These are phyloP conservation scores for Fraxinus velutina DNA, from an alignment of 305 asterid genomes.

Conservation along the genomic window DNA sequence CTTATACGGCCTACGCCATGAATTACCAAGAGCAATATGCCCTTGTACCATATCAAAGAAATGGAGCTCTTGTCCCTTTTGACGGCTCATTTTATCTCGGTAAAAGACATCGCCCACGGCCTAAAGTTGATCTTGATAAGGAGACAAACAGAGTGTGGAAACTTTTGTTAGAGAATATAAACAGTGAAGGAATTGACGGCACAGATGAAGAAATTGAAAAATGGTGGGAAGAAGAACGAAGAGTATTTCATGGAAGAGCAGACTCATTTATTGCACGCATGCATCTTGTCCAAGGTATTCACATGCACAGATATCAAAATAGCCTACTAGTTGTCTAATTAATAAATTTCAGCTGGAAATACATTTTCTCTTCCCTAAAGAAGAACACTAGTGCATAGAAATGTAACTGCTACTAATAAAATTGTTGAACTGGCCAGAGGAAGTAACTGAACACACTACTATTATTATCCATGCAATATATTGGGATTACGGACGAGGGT, in stretches of 20 bases:
- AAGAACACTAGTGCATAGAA: background rate
- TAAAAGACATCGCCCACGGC: constrained; percentile 54
- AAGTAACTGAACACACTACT: constrained; percentile 10
- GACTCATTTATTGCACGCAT: constrained; percentile 91
- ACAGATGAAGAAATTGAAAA: constrained; percentile 72
- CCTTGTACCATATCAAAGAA: constrained; percentile 63
- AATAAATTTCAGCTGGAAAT: background rate
- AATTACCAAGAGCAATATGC: constrained; percentile 43
- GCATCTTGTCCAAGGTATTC: constrained; percentile 96
- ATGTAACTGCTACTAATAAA: background rate
- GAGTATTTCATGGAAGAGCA: constrained; percentile 81
- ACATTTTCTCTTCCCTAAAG: background rate
- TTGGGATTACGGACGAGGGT: background rate
- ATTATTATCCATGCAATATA: background rate
- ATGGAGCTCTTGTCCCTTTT: constrained; percentile 61
- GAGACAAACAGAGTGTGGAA: constrained; percentile 94
- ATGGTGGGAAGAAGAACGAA: constrained; percentile 96
- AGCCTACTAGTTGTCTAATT: background rate
- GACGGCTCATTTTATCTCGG: constrained; percentile 39
- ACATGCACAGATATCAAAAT: constrained; percentile 5
- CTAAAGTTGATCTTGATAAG: constrained; percentile 90
- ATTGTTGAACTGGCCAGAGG: background rate
- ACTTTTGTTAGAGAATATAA: constrained; percentile 83
- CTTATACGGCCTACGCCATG: constrained; percentile 30
- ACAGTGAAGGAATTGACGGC: constrained; percentile 90